Conservation (phyloP, 106 monocot species). For the Iris macrosiphon region DNA sequence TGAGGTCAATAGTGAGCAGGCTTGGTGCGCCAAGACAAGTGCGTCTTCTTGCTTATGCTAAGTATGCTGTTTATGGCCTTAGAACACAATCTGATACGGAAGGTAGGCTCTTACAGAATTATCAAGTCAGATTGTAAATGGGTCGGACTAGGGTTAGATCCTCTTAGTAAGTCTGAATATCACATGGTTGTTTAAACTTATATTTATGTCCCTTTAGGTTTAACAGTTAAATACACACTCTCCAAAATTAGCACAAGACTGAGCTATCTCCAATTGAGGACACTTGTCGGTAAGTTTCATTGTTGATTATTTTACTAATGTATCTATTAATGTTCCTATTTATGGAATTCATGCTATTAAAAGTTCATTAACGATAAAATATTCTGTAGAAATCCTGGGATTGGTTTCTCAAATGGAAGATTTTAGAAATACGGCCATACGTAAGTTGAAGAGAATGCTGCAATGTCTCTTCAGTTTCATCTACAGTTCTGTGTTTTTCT, state of each 20-base stretch:
- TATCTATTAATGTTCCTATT: constrained; percentile 4
- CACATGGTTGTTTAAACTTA: neutral
- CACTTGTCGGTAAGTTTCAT: constrained; percentile 57
- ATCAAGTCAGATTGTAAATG: neutral
- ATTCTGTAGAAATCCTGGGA: constrained; percentile 41
- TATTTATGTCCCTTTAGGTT: constrained; percentile 14
- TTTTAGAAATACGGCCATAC: constrained; percentile 15
- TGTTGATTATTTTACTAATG: too few species aligned
- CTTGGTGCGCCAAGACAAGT: constrained; percentile 61
- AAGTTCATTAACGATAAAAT: neutral
- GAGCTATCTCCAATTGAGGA: constrained; percentile 53
- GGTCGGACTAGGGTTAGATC: neutral
- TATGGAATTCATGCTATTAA: neutral
- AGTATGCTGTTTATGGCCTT: constrained; percentile 72
- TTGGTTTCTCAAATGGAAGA: constrained; percentile 52
- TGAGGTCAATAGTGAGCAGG: constrained; percentile 79
- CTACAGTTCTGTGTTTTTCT: constrained; percentile 12
- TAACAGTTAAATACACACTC: constrained; percentile 8
- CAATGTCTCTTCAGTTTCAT: constrained; percentile 12
- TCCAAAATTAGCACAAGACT: constrained; percentile 29
- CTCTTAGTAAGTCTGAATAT: neutral
- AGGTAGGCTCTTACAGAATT: constrained; percentile 23
- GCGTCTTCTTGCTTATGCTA: constrained; percentile 69
- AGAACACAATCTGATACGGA: constrained; percentile 13
- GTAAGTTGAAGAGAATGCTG: constrained; percentile 24